Conservation (phyloP, 441 rosid species). For the Populus trichocarpa region DNA sequence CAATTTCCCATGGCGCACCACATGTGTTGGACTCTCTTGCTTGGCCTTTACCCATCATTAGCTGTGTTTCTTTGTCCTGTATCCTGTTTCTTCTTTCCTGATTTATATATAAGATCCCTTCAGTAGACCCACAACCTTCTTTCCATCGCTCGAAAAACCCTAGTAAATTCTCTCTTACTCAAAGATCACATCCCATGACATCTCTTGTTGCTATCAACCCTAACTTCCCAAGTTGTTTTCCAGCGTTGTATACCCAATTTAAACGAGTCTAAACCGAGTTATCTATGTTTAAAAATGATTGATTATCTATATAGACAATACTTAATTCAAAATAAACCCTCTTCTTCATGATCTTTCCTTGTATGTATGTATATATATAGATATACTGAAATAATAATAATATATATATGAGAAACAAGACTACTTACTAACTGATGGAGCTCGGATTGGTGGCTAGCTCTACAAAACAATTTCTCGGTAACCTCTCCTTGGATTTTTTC, state of each 20-base stretch:
- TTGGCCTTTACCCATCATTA: background rate
- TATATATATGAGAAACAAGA: no score
- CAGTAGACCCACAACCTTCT: background rate
- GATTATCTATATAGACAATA: no score
- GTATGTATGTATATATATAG: no score
- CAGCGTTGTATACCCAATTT: background rate
- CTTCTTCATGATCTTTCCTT: no score
- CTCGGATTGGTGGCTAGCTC: no score
- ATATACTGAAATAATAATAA: no score
- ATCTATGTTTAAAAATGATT: background rate
- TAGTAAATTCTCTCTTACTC: no score
- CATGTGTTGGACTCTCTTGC: background rate
- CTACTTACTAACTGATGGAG: no score
- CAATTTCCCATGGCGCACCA: background rate
- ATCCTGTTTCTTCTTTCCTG: background rate
- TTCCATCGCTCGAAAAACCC: background rate
- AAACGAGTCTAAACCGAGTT: background rate
- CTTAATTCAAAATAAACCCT: no score
- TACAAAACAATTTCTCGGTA: no score
- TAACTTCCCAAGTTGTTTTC: background rate
- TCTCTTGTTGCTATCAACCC: background rate
- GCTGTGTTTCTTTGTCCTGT: background rate
- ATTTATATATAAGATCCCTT: background rate
- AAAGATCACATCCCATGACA: background rate
- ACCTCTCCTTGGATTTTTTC: no score